Conservation (phyloP, 306 rosid genomes). For the Ammopiptanthus mongolicus region DNA sequence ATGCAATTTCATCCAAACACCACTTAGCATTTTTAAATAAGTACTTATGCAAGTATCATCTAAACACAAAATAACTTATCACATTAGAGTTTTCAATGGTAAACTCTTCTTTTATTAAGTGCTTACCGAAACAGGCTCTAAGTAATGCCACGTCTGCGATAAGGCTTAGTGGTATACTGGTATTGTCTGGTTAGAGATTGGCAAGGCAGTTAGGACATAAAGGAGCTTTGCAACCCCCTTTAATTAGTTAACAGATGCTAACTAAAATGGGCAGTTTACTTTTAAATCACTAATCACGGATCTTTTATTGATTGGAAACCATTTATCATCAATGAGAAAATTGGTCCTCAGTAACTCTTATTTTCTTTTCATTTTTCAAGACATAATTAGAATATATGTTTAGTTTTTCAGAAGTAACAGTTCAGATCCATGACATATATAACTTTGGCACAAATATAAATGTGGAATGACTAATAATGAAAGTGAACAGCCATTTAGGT, state of each 20-base stretch:
- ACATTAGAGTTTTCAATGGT: too few relatives aligned
- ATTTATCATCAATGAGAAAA: constrained; percentile 27
- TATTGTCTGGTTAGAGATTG: constrained; percentile 25
- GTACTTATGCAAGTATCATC: too few relatives aligned
- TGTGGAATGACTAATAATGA: constrained; percentile 3
- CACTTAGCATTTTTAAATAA: too few relatives aligned
- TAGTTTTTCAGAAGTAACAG: neutral
- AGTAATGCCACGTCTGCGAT: too few relatives aligned
- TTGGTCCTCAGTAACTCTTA: constrained; percentile 6
- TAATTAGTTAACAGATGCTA: constrained; percentile 29
- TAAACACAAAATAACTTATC: too few relatives aligned
- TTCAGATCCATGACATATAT: neutral
- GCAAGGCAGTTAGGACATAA: constrained; percentile 36
- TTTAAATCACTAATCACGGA: constrained; percentile 49
- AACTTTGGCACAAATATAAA: neutral
- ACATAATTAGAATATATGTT: constrained; percentile 1
- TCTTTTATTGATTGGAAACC: constrained; percentile 40
- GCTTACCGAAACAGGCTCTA: too few relatives aligned
- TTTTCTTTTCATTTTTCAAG: constrained; percentile 17
- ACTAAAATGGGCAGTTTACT: constrained; percentile 43
- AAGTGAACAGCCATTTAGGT: constrained; percentile 4
- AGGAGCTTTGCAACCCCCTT: constrained; percentile 39
- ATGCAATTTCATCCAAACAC: too few relatives aligned
- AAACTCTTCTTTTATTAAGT: too few relatives aligned
- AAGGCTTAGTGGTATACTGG: too few relatives aligned